phyloP scores from a whole-genome alignment of 2,329 filamentous ascomycete species.

The Ascochyta rabiei region DNA sequence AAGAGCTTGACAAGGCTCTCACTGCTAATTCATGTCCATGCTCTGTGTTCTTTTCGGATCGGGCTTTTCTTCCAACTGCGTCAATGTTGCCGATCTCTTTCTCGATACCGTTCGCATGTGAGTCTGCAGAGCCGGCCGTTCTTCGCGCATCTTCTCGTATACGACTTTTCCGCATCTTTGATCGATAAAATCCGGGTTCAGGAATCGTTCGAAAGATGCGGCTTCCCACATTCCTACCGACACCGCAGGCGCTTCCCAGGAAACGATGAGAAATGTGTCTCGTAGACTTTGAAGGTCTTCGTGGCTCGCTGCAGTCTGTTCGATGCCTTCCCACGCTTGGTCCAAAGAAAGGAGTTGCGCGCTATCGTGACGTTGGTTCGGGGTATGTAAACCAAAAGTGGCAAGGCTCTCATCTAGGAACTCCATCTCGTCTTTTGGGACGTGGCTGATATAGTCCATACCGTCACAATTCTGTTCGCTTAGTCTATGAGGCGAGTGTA shows the following conservation, averaged over 20 bases:
- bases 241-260: constrained; percentile 8
- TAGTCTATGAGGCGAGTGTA: neutral
- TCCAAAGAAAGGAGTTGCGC: neutral
- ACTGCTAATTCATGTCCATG: constrained; percentile 3
- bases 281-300: neutral
- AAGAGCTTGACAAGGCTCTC: too few species aligned
- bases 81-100: constrained; percentile 9
- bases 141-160: neutral
- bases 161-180: neutral
- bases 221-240: constrained; percentile 4
- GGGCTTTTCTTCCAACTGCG: constrained; percentile 8
- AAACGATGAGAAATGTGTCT: constrained; percentile 9
- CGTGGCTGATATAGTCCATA: constrained; percentile 10
- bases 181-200: neutral
- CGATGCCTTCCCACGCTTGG: constrained; percentile 6
- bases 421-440: constrained; percentile 1
- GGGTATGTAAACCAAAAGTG: constrained; percentile 5
- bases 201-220: neutral
- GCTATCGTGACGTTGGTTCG: constrained; percentile 6
- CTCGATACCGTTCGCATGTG: constrained; percentile 1
- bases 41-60: constrained; percentile 9
- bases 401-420: constrained; percentile 9
- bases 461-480: neutral
- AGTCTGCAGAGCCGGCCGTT: neutral
- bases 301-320: constrained; percentile 1